Evolutionary conservation across 2,329 filamentous ascomycete genomes (phyloP).

Genomic region (Aphanocladium album): DNA sequence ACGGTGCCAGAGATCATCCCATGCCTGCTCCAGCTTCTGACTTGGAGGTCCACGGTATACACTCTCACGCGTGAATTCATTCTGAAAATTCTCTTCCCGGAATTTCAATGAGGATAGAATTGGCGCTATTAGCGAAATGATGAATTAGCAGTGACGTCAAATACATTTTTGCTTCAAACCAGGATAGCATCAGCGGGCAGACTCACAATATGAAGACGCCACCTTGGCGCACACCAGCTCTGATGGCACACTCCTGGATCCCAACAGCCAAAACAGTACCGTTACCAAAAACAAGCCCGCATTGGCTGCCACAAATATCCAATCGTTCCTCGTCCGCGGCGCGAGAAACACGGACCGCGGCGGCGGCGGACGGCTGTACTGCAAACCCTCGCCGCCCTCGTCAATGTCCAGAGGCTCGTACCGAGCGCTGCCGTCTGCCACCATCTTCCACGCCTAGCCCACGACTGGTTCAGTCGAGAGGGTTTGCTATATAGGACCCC

Average conservation of each 20-base stretch:
- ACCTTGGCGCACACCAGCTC: neutral
- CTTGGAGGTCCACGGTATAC: slow-evolving; percentile 9
- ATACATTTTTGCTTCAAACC: too few relatives aligned
- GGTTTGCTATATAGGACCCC: too few relatives aligned
- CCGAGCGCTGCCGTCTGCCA: neutral
- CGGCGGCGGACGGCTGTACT: neutral
- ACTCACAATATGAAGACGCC: slow-evolving; percentile 7
- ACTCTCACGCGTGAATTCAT: neutral
- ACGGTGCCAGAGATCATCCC: slow-evolving; percentile 12
- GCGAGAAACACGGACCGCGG: neutral
- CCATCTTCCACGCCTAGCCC: neutral
- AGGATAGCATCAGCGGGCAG: too few relatives aligned
- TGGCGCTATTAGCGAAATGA: neutral
- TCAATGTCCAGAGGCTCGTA: slow-evolving; percentile 6
- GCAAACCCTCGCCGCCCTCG: neutral
- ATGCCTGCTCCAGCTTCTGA: neutral
- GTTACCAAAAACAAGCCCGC: neutral
- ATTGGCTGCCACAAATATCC: neutral
- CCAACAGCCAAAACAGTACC: neutral
- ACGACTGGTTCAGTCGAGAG: too few relatives aligned
- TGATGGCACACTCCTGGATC: neutral
- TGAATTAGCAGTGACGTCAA: too few relatives aligned
- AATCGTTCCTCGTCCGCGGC: slow-evolving; percentile 1
- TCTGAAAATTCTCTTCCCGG: slow-evolving; percentile 5
- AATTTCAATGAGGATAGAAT: neutral